A percentile compares a stretch with the other conserved stretches of the same genome.
Evolutionary conservation across 1,284 basidiomycete genomes (phyloP).

Genomic region (Psilocybe mexicana): DNA sequence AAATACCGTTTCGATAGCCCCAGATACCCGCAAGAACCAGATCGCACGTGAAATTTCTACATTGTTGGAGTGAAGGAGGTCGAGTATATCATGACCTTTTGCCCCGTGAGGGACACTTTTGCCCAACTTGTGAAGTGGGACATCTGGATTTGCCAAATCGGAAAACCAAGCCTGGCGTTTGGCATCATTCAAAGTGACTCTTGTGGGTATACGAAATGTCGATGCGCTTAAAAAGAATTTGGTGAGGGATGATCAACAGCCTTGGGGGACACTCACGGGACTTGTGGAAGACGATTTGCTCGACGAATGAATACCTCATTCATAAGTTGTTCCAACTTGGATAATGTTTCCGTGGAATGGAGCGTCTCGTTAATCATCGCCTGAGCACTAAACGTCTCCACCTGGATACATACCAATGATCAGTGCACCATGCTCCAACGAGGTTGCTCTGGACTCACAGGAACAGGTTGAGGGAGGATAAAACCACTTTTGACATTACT

Average conservation of each 20-base stretch:
- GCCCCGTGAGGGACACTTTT: constrained; percentile 93
- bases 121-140: constrained; percentile 87
- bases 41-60: constrained; percentile 88
- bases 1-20: constrained; percentile 90
- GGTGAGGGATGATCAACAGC: constrained; percentile 1
- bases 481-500: constrained; percentile 82
- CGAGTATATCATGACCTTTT: constrained; percentile 89
- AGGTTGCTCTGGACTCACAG: constrained; percentile 43
- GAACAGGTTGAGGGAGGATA: constrained; percentile 56
- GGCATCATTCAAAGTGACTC: constrained; percentile 89
- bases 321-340: constrained; percentile 77
- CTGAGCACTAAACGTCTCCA: constrained; percentile 66
- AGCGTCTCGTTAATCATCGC: constrained; percentile 53
- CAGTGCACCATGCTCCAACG: neutral
- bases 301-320: constrained; percentile 75
- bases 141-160: constrained; percentile 86
- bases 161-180: constrained; percentile 89
- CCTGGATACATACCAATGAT: constrained; percentile 36
- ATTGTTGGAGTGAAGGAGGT: constrained; percentile 79
- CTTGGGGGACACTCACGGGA: constrained; percentile 54
- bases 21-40: constrained; percentile 94
- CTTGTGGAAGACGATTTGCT: constrained; percentile 49
- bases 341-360: constrained; percentile 51
- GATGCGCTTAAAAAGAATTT: constrained; percentile 49
- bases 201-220: constrained; percentile 81